A percentile compares a stretch with the other conserved stretches of the same genome.
Conservation (phyloP, 2,329 filamentous ascomycete species). For the Incumbomyces lentus region DNA sequence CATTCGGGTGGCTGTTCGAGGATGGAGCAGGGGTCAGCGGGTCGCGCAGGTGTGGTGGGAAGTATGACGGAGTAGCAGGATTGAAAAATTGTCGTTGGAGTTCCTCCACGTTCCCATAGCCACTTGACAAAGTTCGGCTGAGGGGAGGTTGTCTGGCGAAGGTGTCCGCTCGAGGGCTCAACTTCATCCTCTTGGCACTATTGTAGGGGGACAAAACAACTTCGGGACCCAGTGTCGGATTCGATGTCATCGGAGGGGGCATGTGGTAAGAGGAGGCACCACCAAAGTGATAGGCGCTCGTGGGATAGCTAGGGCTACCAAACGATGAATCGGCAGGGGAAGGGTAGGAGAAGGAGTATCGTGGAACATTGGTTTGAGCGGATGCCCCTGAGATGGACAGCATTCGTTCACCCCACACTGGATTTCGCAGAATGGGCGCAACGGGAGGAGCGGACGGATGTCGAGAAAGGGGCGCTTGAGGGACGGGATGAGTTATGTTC, state of each 20-base stretch:
- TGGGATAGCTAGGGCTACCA: constrained; percentile 15
- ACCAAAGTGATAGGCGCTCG: constrained; percentile 13
- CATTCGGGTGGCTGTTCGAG: constrained; percentile 24
- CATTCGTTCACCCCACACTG: constrained; percentile 15
- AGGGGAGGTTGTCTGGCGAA: constrained; percentile 9
- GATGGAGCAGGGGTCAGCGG: constrained; percentile 35
- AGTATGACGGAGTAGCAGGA: constrained; percentile 15
- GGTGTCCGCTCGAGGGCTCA: constrained; percentile 19
- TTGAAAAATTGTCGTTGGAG: constrained; percentile 15
- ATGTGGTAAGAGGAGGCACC: constrained; percentile 13
- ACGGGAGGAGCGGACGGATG: constrained; percentile 11
- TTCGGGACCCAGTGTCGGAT: constrained; percentile 15
- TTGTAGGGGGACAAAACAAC: constrained; percentile 17
- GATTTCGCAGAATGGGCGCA: constrained; percentile 17
- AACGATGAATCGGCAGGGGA: constrained; percentile 9
- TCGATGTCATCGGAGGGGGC: constrained; percentile 20
- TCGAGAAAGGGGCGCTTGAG: constrained; percentile 9
- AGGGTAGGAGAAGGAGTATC: constrained; percentile 2
- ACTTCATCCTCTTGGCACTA: constrained; percentile 17
- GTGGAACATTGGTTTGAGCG: not conserved
- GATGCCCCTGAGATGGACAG: not conserved
- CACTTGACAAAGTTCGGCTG: constrained; percentile 15
- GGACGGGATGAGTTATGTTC: not conserved
- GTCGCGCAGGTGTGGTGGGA: constrained; percentile 23
- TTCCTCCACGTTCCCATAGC: constrained; percentile 16